phyloP scores from a whole-genome alignment of 768 basidiomycete genomes.

The Termitomyces sp. region DNA sequence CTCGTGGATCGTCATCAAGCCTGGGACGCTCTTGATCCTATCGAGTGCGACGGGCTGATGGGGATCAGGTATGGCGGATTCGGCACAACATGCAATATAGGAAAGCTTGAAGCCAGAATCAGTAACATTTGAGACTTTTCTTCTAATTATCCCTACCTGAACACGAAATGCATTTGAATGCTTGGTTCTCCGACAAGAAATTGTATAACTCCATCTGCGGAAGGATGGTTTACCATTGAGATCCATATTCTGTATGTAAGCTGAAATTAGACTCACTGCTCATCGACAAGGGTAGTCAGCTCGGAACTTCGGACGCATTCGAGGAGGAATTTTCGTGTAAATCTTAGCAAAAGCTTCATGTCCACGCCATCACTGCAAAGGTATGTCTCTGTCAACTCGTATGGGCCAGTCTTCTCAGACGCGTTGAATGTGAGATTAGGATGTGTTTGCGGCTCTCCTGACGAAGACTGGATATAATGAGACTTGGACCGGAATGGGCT shows the following conservation, averaged over 20 bases:
- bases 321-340: constrained; percentile 45
- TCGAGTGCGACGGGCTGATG: constrained; percentile 59
- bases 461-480: constrained; percentile 28
- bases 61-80: constrained; percentile 48
- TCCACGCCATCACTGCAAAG: constrained; percentile 63
- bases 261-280: constrained; percentile 46
- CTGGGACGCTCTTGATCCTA: constrained; percentile 56
- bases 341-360: constrained; percentile 49
- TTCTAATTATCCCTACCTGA: constrained; percentile 35
- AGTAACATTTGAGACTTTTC: neutral
- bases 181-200: constrained; percentile 46
- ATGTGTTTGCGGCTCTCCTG: constrained; percentile 38
- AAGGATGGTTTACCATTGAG: constrained; percentile 6
- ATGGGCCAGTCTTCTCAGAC: constrained; percentile 20
- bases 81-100: constrained; percentile 58
- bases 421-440: constrained; percentile 24
- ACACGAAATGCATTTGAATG: constrained; percentile 46
- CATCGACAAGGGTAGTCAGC: constrained; percentile 61
- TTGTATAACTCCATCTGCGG: constrained; percentile 59
- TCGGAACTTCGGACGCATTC: constrained; percentile 42
- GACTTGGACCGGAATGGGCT: constrained; percentile 16
- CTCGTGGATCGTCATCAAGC: constrained; percentile 68
- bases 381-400: constrained; percentile 39
- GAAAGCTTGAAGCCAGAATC: constrained; percentile 39
- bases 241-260: neutral